A percentile compares a stretch with the other conserved stretches of the same genome.
phyloP scores from a whole-genome alignment of 2,329 filamentous ascomycete genomes.

The Phyllachora maydis region DNA sequence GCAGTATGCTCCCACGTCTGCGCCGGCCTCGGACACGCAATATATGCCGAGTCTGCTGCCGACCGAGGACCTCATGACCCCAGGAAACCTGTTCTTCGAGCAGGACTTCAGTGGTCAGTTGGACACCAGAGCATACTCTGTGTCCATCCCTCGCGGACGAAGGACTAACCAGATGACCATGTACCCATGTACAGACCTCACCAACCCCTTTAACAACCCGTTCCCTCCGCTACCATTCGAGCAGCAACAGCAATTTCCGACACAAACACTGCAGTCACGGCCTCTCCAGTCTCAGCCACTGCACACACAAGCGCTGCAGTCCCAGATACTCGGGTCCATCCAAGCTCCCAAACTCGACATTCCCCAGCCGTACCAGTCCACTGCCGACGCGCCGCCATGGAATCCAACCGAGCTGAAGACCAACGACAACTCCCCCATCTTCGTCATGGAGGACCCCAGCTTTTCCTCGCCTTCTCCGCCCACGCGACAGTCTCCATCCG shows the following conservation, averaged over 20 bases:
- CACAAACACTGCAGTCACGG: slow-evolving; percentile 3
- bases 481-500: slow-evolving; percentile 7
- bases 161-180: too few species aligned
- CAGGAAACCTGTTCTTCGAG: slow-evolving; percentile 10
- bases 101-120: slow-evolving; percentile 13
- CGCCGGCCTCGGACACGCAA: slow-evolving; percentile 8
- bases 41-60: slow-evolving; percentile 8
- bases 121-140: too few species aligned
- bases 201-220: too few species aligned
- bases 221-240: too few species aligned
- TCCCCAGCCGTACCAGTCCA: slow-evolving; percentile 15
- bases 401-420: slow-evolving; percentile 13
- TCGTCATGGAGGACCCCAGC: slow-evolving; percentile 16
- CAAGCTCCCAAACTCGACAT: slow-evolving; percentile 12
- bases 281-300: slow-evolving; percentile 3
- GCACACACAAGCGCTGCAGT: slow-evolving; percentile 4
- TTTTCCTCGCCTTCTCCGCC: slow-evolving; percentile 13
- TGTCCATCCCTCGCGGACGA: too few species aligned
- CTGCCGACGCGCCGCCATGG: slow-evolving; percentile 19
- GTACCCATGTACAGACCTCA: too few species aligned
- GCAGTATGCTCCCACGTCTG: slow-evolving; percentile 7
- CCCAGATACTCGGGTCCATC: too few species aligned
- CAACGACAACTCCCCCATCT: slow-evolving; percentile 10
- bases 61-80: slow-evolving; percentile 4
- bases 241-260: too few species aligned